phyloP scores from a whole-genome alignment of 164 flowering plant genomes.

The Stephania cephalantha region DNA sequence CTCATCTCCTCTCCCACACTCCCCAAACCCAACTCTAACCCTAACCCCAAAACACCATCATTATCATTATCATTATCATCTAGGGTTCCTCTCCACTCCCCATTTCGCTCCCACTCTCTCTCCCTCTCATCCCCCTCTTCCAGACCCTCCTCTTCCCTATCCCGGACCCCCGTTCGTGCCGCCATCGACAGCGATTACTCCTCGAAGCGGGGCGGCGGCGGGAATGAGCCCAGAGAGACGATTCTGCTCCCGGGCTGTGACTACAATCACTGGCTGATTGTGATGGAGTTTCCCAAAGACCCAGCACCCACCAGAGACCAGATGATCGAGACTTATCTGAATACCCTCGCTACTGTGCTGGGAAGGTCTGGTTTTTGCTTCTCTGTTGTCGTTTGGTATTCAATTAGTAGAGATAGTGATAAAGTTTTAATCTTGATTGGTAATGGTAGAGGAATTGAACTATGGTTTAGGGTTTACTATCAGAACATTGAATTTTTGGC shows the following conservation, averaged over 20 bases:
- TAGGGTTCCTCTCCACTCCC: conserved; percentile 8
- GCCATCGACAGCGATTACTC: conserved; percentile 50
- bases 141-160: conserved; percentile 3
- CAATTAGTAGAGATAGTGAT: too few species aligned
- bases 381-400: neutral
- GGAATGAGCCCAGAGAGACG: conserved; percentile 69
- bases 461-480: too few species aligned
- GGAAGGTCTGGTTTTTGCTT: conserved; percentile 52
- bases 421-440: too few species aligned
- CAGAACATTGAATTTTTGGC: too few species aligned
- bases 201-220: conserved; percentile 54
- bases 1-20: conserved; percentile 12
- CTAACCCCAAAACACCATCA: neutral
- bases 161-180: conserved; percentile 20
- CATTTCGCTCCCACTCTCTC: conserved; percentile 17
- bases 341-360: conserved; percentile 84
- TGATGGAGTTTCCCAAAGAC: conserved; percentile 98
- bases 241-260: conserved; percentile 95
- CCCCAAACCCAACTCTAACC: neutral
- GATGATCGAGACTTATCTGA: conserved; percentile 93
- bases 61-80: neutral
- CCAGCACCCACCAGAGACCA: conserved; percentile 94
- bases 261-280: conserved; percentile 94
- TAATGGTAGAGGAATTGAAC: too few species aligned
- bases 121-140: conserved; percentile 12